These are phyloP conservation scores for Saraca asoca DNA, from an alignment of 331 rosid genomes.

Conservation along the genomic window DNA sequence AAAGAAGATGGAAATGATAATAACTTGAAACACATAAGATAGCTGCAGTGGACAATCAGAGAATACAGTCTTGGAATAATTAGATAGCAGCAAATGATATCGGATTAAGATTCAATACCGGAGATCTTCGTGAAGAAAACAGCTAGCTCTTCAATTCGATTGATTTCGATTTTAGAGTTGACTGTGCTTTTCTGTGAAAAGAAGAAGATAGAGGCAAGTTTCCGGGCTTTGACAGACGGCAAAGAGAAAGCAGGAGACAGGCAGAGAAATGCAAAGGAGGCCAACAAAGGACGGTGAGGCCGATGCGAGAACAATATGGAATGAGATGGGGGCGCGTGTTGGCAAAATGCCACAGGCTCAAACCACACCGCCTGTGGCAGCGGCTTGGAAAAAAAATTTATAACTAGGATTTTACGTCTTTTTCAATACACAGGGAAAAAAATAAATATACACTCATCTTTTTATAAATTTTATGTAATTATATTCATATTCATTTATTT, in stretches of 20 bases:
- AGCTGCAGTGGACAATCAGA: not conserved
- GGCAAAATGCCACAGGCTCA: not conserved
- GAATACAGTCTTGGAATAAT: not conserved
- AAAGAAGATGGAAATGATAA: not conserved
- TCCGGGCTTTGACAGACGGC: constrained; percentile 17
- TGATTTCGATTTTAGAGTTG: not conserved
- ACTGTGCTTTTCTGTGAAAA: not conserved
- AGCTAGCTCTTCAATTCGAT: constrained; percentile 10
- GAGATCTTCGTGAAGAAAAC: constrained; percentile 20
- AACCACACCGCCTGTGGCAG: no score
- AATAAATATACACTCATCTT: no score
- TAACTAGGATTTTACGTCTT: no score
- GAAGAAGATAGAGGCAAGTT: not conserved
- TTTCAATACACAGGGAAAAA: no score
- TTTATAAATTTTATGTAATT: no score
- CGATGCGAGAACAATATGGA: constrained; percentile 14
- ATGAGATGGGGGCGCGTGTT: constrained; percentile 40
- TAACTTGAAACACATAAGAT: not conserved
- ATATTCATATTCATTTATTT: no score
- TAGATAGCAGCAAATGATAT: not conserved
- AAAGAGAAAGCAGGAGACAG: not conserved
- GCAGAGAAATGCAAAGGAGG: not conserved
- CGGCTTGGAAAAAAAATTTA: no score
- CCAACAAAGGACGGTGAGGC: constrained; percentile 26
- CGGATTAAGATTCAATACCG: constrained; percentile 6